Base-by-base conservation (phyloP, 495 filamentous ascomycete species). In the Penicillium turbatum region DNA sequence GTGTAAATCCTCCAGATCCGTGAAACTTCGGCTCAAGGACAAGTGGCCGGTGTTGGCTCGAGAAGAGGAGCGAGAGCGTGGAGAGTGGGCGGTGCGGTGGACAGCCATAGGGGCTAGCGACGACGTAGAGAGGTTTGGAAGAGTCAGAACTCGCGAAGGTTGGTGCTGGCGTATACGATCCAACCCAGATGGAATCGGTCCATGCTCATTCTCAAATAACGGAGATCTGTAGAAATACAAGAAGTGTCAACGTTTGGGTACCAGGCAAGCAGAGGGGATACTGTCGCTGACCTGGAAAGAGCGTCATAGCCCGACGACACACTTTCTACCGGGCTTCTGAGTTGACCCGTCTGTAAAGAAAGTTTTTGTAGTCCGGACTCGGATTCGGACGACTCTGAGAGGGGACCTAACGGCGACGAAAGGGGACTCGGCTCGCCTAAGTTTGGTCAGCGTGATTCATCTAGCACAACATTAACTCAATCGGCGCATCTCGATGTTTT, bases 151-250 rank as follows among this genome's bases (percentile, higher is more conserved):
- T 66, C 82, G 82, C 38, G 80, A 75, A 43, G 78, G 80, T 57
- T 85, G 87, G 61, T 88, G 86, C 65, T 96, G 92, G 55, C 93
- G 88, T 70, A 97, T 97, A 60, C 93, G 86, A 66, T 91, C 84
- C 61, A 98, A 79, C 52, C 93, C 93, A 47, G 91, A 92, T 29
- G 74, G 72, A 44, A 79, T 79, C 39, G 85, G 67, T 61, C 81
- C 80, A 74, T 81, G 78, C 50, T 86, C 83, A 62, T 77, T 81
- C 53, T 85, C 83, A 48, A 83, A 70, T 56, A 86, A 70, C 45
- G 81, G 77, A 31, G 82, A 82, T 65, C 79, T 82, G 84, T 72
- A 64, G 83, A 79, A 65, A 45, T 41, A 45, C 7, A 37, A 34
- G n/a, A 50, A 43, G 26, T 29, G 17, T 83, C 78, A 39, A 82